Evolutionary conservation across 2,329 filamentous ascomycete genomes (phyloP).

Genomic region (Claviceps digitariae): DNA sequence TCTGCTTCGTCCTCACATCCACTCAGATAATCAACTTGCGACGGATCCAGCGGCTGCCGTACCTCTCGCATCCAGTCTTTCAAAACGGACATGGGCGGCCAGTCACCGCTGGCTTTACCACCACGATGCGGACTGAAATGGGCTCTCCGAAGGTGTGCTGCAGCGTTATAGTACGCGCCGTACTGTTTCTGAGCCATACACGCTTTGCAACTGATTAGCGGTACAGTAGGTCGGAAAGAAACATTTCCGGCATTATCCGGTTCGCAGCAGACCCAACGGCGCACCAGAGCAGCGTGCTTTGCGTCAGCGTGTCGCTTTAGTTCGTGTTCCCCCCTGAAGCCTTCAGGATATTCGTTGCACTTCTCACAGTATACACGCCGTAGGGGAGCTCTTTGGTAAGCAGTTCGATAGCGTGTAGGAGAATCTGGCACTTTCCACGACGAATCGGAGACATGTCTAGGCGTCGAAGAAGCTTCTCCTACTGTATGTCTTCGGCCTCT

Average conservation of each 20-base stretch:
- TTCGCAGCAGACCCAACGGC: constrained; percentile 43
- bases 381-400: constrained; percentile 43
- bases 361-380: constrained; percentile 63
- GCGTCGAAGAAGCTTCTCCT: constrained; percentile 30
- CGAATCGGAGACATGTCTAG: constrained; percentile 21
- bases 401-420: constrained; percentile 20
- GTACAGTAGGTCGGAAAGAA: constrained; percentile 33
- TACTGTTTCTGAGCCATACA: constrained; percentile 43
- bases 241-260: constrained; percentile 25
- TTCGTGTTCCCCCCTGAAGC: constrained; percentile 86
- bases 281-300: constrained; percentile 41
- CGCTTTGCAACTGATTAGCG: constrained; percentile 41
- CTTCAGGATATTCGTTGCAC: constrained; percentile 71
- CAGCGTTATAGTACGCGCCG: constrained; percentile 45
- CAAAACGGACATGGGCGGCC: constrained; percentile 42
- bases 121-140: constrained; percentile 43
- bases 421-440: constrained; percentile 29
- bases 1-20: constrained; percentile 24
- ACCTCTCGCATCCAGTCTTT: constrained; percentile 51
- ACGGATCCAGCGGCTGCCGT: constrained; percentile 31
- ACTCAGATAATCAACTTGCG: constrained; percentile 4
- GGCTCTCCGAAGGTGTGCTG: constrained; percentile 42
- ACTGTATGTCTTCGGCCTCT: constrained; percentile 29
- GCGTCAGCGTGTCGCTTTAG: constrained; percentile 53
- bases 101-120: constrained; percentile 44